Base-by-base conservation (phyloP, 1,284 basidiomycete species). In the Microbotryum saponariae region DNA sequence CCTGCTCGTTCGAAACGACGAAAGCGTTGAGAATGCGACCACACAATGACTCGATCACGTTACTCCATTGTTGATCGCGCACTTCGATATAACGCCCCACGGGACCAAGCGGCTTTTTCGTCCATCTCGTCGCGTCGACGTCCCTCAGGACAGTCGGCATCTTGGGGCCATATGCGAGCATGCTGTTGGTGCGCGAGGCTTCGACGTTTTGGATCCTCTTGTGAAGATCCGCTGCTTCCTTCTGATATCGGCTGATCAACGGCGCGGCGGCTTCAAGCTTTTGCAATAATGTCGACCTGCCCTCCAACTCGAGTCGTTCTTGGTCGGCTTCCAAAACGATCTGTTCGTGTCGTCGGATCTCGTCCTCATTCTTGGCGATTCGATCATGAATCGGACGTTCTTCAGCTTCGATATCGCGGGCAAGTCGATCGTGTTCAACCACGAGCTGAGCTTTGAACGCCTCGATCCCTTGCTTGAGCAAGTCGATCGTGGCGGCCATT, bases 11-110 rank as follows among this genome's bases (percentile, higher is more conserved):
- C 0, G 86, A 88, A 42, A 96, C 82, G 0, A 86, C 87, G 74
- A 89, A 98, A 1, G 84, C 81, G 37, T 80, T 83, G 77, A 98
- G 80, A 7, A 79, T 72, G 6, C 66, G 60, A 5, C 82, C 83
- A 4, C 98, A 78, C 67, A 86, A 81, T 20, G 78, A 78, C 46
- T 89, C 82, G 65, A 97, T 74, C 8, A 90, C 70, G 0, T 77
- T 76, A 0, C 82, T 83, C 84, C 89, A 98, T 37, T 74, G 77
- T 66, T 78, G 76, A 62, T 96, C 88, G 59, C 79, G 83, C 54
- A 92, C 82, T 71, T 86, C 86, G 67, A 98, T 85, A 72, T 83
- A 82, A 51, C 80, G 66, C 0, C 92, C 92, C 21, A 97, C 78
- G 0, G 92, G 91, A 1, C 96, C 96, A 31, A 97, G 75, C 0